A percentile compares a stretch with the other conserved stretches of the same genome.
These are phyloP conservation scores for Ogataea ramenticola DNA, from an alignment of 805 yeast genomes.

Conservation along the genomic window DNA sequence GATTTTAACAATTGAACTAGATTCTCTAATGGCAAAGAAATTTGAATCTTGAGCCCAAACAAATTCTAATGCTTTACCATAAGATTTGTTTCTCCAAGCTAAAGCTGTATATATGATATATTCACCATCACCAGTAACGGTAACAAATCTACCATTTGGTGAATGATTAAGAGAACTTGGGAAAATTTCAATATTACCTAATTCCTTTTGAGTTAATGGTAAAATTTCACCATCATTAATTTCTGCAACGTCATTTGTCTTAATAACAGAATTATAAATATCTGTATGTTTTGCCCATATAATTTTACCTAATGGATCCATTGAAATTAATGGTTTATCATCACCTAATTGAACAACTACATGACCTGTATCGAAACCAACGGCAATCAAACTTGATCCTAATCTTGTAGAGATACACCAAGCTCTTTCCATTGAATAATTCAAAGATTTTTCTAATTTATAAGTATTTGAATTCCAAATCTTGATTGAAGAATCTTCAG, in stretches of 20 bases:
- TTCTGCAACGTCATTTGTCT: slow-evolving; percentile 52
- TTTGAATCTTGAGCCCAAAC: slow-evolving; percentile 94
- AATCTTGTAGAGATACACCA: slow-evolving; percentile 87
- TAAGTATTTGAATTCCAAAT: slow-evolving; percentile 95
- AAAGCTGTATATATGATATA: slow-evolving; percentile 91
- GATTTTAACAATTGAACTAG: slow-evolving; percentile 55
- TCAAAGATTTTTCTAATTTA: slow-evolving; percentile 85
- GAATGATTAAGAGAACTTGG: slow-evolving; percentile 86
- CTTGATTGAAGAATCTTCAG: slow-evolving; percentile 92
- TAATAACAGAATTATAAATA: slow-evolving; percentile 75
- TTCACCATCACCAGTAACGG: slow-evolving; percentile 98
- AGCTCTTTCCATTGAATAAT: slow-evolving; percentile 88
- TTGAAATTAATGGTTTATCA: slow-evolving; percentile 87
- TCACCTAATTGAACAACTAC: slow-evolving; percentile 86
- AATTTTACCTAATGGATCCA: slow-evolving; percentile 89
- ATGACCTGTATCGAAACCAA: slow-evolving; percentile 93
- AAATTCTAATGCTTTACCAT: slow-evolving; percentile 84
- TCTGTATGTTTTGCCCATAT: slow-evolving; percentile 90
- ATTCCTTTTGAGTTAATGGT: slow-evolving; percentile 75
- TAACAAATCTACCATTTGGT: slow-evolving; percentile 94
- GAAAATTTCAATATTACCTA: slow-evolving; percentile 90
- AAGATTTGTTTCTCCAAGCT: slow-evolving; percentile 96
- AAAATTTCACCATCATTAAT: slow-evolving; percentile 76
- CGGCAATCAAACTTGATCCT: slow-evolving; percentile 71
- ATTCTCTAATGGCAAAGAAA: slow-evolving; percentile 75